Conservation (phyloP, 371 early-diverging fungal genomes). For the Mortierella sp. region DNA sequence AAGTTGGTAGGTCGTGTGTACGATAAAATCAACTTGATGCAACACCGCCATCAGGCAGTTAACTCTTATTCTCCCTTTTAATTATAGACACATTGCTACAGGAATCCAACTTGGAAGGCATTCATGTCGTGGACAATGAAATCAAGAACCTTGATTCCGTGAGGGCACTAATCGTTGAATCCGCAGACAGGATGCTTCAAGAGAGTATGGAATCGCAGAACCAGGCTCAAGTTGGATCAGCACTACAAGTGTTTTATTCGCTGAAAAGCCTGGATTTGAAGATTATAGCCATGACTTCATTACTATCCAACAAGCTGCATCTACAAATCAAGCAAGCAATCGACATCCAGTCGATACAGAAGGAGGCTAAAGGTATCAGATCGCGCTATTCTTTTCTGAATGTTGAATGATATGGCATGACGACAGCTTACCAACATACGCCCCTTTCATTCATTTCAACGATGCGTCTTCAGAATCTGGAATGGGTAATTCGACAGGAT, state of each 20-base stretch:
- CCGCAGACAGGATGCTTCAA: constrained; percentile 66
- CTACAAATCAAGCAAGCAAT: constrained; percentile 68
- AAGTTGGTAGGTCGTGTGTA: constrained; percentile 56
- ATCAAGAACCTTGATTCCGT: constrained; percentile 59
- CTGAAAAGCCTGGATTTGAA: constrained; percentile 68
- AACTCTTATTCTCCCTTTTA: neutral
- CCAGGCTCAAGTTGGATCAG: constrained; percentile 77
- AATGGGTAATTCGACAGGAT: constrained; percentile 23
- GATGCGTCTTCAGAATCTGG: constrained; percentile 25
- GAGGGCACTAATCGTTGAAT: constrained; percentile 58
- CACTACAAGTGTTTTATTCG: constrained; percentile 81
- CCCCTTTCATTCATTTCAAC: neutral
- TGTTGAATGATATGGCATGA: neutral
- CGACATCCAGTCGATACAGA: constrained; percentile 71
- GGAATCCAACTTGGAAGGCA: constrained; percentile 73
- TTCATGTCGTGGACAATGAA: constrained; percentile 71
- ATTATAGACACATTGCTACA: constrained; percentile 61
- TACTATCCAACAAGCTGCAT: constrained; percentile 61
- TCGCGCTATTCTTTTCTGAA: neutral
- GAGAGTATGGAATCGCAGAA: constrained; percentile 70
- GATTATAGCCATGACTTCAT: constrained; percentile 55
- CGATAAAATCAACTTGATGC: neutral
- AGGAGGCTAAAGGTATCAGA: constrained; percentile 67
- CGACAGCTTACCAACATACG: neutral
- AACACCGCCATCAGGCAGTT: neutral